phyloP scores from a whole-genome alignment of 1,284 basidiomycete species.

The Ustilago trichophora region DNA sequence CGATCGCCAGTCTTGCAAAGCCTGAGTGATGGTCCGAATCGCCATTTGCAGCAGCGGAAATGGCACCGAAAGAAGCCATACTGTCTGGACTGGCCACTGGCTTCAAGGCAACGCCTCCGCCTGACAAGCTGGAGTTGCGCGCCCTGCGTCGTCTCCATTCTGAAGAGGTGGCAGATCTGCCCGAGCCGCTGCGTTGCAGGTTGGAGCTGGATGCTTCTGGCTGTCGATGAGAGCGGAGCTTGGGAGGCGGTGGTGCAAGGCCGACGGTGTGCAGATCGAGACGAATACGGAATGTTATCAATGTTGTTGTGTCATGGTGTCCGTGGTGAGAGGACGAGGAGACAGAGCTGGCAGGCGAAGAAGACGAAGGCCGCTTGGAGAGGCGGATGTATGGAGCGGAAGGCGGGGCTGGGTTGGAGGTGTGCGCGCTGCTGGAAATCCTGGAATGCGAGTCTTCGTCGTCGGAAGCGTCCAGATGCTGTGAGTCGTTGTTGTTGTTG shows the following conservation, averaged over 20 bases:
- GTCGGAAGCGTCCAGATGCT: slow-evolving; percentile 29
- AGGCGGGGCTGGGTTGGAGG: slow-evolving; percentile 18
- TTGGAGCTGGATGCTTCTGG: slow-evolving; percentile 2
- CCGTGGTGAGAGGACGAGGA: slow-evolving; percentile 14
- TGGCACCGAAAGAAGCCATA: slow-evolving; percentile 20
- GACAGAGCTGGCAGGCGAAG: slow-evolving; percentile 10
- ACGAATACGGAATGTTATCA: slow-evolving; percentile 47
- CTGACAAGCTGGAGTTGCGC: slow-evolving; percentile 22
- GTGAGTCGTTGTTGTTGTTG: slow-evolving; percentile 35
- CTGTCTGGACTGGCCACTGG: slow-evolving; percentile 29
- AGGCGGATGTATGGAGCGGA: slow-evolving; percentile 47
- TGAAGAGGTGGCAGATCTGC: slow-evolving; percentile 20
- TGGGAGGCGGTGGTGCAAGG: slow-evolving; percentile 47
- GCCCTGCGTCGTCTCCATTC: slow-evolving; percentile 27
- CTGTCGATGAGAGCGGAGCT: slow-evolving; percentile 15
- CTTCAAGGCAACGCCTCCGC: slow-evolving; percentile 10
- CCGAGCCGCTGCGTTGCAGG: slow-evolving; percentile 26
- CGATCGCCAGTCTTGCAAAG: slow-evolving; percentile 6
- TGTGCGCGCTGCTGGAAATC: slow-evolving; percentile 23
- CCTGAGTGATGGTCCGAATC: slow-evolving; percentile 16
- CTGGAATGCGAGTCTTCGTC: slow-evolving; percentile 41
- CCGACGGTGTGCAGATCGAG: slow-evolving; percentile 56
- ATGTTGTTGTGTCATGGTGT: slow-evolving; percentile 8
- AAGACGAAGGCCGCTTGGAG: slow-evolving; percentile 4
- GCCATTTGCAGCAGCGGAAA: slow-evolving; percentile 9